phyloP scores from a whole-genome alignment of 83 land plant genomes.

The Thuja plicata region DNA sequence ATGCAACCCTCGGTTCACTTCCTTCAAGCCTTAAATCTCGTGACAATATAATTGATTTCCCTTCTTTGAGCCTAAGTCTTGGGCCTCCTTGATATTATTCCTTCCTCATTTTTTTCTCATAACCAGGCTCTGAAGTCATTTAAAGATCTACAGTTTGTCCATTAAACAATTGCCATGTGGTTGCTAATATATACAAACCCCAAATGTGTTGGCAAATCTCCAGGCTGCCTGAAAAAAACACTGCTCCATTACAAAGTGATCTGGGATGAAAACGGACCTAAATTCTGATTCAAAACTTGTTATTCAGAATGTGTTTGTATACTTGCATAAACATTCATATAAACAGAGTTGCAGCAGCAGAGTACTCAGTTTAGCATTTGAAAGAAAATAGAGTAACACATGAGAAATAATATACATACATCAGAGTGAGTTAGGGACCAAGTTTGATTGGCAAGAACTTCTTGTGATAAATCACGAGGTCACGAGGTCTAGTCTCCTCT shows the following conservation, averaged over 20 bases:
- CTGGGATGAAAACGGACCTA: not conserved
- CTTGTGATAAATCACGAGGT: too few species aligned
- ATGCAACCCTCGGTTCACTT: not conserved
- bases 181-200: not conserved
- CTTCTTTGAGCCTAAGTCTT: not conserved
- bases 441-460: too few species aligned
- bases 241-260: not conserved
- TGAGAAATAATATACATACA: too few species aligned
- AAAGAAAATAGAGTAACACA: too few species aligned
- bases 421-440: not conserved
- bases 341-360: not conserved
- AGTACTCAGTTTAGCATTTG: not conserved
- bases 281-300: not conserved
- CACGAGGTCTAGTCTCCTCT: too few species aligned
- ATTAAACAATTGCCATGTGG: not conserved
- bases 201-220: not conserved
- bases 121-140: not conserved
- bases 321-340: not conserved
- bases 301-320: not conserved
- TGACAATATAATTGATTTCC: not conserved
- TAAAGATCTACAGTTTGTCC: not conserved
- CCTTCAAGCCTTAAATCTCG: not conserved
- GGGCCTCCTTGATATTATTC: not conserved
- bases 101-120: not conserved
- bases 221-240: too few species aligned